Percentiles rank a stretch among this genome's conserved stretches.
Evolutionary conservation across 73 alveolate genomes (phyloP).

Genomic region (Stentor roeselii): DNA sequence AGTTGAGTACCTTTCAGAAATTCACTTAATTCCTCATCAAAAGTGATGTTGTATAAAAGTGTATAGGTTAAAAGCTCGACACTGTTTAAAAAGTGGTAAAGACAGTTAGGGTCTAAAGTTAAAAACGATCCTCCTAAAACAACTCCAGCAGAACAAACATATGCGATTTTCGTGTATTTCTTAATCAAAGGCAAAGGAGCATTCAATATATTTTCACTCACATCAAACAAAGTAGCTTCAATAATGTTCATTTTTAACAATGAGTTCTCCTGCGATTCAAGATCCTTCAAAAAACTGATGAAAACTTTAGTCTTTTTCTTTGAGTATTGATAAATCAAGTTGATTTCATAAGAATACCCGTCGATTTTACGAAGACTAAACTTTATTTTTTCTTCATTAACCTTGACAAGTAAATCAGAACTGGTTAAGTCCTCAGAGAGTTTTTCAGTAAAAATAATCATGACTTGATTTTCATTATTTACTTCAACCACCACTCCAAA

Average conservation of each 20-base stretch:
- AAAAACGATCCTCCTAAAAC: background rate
- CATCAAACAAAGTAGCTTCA: background rate
- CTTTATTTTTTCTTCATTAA: background rate
- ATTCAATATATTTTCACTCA: no score
- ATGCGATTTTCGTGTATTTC: background rate
- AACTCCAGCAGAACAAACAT: background rate
- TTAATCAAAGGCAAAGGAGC: background rate
- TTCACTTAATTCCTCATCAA: background rate
- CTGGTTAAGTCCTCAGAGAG: background rate
- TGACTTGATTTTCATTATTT: background rate
- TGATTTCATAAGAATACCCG: background rate
- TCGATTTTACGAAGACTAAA: background rate
- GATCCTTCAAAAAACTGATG: background rate
- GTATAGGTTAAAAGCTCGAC: background rate
- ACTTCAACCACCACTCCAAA: no score
- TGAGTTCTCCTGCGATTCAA: background rate
- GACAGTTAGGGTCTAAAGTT: background rate
- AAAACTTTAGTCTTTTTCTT: background rate
- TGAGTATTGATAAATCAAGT: no score
- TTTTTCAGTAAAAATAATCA: background rate
- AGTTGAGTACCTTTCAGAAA: background rate
- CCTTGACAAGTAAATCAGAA: background rate
- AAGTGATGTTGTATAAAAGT: no score
- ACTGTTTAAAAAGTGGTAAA: background rate
- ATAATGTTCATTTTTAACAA: background rate